These are phyloP conservation scores for Ustilago shanxiensis DNA, from an alignment of 1,284 basidiomycete species.

Conservation along the genomic window DNA sequence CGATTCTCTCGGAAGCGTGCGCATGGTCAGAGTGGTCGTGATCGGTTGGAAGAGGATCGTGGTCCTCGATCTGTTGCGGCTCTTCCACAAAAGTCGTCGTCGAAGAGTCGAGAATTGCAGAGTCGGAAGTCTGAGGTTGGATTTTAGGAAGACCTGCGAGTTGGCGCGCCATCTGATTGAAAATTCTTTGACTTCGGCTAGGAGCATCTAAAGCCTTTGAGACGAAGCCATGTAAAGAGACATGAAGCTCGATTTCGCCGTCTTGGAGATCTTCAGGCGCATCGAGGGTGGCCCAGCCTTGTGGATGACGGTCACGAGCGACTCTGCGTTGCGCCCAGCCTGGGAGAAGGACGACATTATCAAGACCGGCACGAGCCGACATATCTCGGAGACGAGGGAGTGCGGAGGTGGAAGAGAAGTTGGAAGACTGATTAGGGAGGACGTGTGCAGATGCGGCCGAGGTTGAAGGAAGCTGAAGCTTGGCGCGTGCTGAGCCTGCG, in stretches of 20 bases:
- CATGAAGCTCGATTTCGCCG: slow-evolving; percentile 52
- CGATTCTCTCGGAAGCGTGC: slow-evolving; percentile 37
- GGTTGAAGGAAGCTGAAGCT: slow-evolving; percentile 23
- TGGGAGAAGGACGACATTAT: slow-evolving; percentile 43
- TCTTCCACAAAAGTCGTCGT: slow-evolving; percentile 34
- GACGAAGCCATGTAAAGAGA: slow-evolving; percentile 44
- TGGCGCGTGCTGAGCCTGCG: slow-evolving; percentile 31
- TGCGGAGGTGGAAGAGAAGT: slow-evolving; percentile 23
- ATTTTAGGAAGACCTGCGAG: slow-evolving; percentile 47
- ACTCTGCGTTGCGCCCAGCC: slow-evolving; percentile 52
- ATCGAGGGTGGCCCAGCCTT: slow-evolving; percentile 44
- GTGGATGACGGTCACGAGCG: slow-evolving; percentile 51
- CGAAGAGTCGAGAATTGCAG: slow-evolving; percentile 26
- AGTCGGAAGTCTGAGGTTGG: slow-evolving; percentile 16
- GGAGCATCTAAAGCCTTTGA: slow-evolving; percentile 34
- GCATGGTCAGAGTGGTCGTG: not conserved
- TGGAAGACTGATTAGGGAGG: slow-evolving; percentile 6
- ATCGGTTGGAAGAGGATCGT: not conserved
- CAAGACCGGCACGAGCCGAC: slow-evolving; percentile 28
- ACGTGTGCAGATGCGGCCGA: not conserved
- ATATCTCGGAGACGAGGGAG: slow-evolving; percentile 27
- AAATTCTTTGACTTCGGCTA: slow-evolving; percentile 48
- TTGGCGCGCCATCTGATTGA: slow-evolving; percentile 57
- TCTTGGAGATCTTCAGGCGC: slow-evolving; percentile 51
- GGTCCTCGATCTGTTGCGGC: slow-evolving; percentile 30